Base-by-base conservation (phyloP, 2,329 filamentous ascomycete genomes). In the Calonectria pseudoturangicola region DNA sequence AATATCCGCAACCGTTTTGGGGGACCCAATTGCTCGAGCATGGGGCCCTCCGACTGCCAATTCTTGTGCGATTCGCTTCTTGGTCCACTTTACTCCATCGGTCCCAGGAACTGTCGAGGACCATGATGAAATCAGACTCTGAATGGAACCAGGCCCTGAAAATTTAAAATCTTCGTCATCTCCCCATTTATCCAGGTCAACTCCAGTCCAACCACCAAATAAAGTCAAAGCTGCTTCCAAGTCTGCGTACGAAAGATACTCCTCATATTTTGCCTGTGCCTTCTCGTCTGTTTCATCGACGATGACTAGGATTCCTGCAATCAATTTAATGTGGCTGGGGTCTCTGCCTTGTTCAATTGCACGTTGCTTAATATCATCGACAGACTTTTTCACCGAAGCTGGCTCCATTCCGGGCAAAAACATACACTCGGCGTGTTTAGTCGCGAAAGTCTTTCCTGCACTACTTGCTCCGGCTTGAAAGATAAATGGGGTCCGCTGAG, bases 11-110 rank as follows among this genome's bases (percentile, higher is more conserved):
- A 75, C 75, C 1, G 70, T 74, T 50, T 65, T 70, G 13, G 73
- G 72, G 8, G 69, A 70, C 3, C 74, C 73, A 18, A 74, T 66
- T 4, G 64, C 64, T 25, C 58, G 60, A 4, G 69, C 45, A 39
- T 69, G 68, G 6, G 60, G 51, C 0, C 88, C 72, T 85, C 88
- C 88, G 27, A 89, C 86, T 1, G 86, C 80, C 39, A 91, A 80
- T 74, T 90, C 90, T 73, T 91, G 88, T 41, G 89, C 88, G 0
- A 89, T 88, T 71, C 88, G 86, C 0, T 80, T 82, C 76, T 91
- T 91, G 80, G 90, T 91, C 87, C 89, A 92, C 0, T 86, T 88
- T 0, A 72, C 36, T 33, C 68, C 68, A 2, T 75, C 68, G 27
- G 66, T 66, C 0, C 71, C 72, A 6, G 69, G 68, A 16, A 72